Conservation (phyloP, 129 eudicot genomes). For the Arctium minus region DNA sequence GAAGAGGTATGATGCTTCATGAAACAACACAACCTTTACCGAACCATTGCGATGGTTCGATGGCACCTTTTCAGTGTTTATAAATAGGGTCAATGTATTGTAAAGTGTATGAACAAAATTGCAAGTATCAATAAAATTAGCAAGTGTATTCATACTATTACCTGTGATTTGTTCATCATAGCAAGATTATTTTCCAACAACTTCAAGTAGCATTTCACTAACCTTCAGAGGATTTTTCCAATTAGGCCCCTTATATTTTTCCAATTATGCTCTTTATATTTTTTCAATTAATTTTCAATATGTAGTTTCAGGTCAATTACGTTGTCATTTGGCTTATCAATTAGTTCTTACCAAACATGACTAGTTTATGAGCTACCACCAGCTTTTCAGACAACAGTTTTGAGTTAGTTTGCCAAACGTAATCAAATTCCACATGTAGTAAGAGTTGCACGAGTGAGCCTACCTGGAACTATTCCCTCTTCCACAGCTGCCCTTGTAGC, state of each 20-base stretch:
- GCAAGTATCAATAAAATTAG: too few relatives aligned
- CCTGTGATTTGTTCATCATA: too few relatives aligned
- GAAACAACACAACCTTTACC: too few relatives aligned
- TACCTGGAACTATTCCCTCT: conserved; percentile 97
- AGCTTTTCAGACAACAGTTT: background rate
- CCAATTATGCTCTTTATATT: background rate
- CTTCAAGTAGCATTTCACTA: background rate
- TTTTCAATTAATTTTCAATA: background rate
- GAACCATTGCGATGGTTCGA: too few relatives aligned
- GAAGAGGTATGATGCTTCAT: too few relatives aligned
- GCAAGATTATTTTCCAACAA: too few relatives aligned
- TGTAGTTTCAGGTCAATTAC: background rate
- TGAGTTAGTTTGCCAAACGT: background rate
- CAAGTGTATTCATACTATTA: too few relatives aligned
- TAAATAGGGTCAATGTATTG: too few relatives aligned
- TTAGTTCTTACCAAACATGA: background rate
- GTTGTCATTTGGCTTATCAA: background rate
- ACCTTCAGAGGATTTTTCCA: background rate
- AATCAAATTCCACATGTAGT: background rate
- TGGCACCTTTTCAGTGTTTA: too few relatives aligned
- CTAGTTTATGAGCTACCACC: background rate
- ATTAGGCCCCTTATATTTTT: background rate
- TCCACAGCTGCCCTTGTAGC: conserved; percentile 96
- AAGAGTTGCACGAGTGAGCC: background rate
- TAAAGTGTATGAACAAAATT: too few relatives aligned